phyloP scores from a whole-genome alignment of 2,329 filamentous ascomycete genomes.

The Metarhizium brunneum region DNA sequence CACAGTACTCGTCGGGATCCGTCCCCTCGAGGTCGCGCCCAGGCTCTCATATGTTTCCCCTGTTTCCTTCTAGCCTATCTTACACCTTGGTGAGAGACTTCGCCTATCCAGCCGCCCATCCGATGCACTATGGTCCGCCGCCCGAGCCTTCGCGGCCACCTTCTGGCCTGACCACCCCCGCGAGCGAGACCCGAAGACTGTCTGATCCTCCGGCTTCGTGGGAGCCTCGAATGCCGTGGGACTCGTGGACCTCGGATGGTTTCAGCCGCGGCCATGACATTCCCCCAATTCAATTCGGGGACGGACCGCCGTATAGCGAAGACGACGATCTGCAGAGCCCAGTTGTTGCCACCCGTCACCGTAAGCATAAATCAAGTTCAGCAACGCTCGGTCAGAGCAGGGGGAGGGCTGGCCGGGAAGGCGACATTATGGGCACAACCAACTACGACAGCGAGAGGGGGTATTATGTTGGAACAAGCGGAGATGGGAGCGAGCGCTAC shows the following conservation, averaged over 20 bases:
- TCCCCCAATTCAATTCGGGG: conserved; percentile 73
- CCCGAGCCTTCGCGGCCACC: conserved; percentile 60
- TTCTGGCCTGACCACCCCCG: conserved; percentile 76
- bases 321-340: conserved; percentile 92
- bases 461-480: conserved; percentile 57
- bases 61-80: conserved; percentile 74
- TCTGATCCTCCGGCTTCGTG: conserved; percentile 72
- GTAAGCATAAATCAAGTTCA: conserved; percentile 70
- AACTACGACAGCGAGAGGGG: conserved; percentile 53
- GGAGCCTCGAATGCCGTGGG: conserved; percentile 59
- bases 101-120: conserved; percentile 75
- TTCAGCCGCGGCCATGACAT: conserved; percentile 60
- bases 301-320: conserved; percentile 89
- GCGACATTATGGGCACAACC: conserved; percentile 33
- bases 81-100: conserved; percentile 95
- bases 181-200: conserved; percentile 69
- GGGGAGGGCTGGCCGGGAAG: conserved; percentile 38
- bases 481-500: conserved; percentile 65
- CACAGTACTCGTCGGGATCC: conserved; percentile 71
- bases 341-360: conserved; percentile 74
- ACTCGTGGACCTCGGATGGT: conserved; percentile 42
- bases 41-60: conserved; percentile 69
- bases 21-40: conserved; percentile 64
- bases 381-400: conserved; percentile 34
- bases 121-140: conserved; percentile 89